Evolutionary conservation across 495 filamentous ascomycete species (phyloP).

Genomic region (Apodospora peruviana): DNA sequence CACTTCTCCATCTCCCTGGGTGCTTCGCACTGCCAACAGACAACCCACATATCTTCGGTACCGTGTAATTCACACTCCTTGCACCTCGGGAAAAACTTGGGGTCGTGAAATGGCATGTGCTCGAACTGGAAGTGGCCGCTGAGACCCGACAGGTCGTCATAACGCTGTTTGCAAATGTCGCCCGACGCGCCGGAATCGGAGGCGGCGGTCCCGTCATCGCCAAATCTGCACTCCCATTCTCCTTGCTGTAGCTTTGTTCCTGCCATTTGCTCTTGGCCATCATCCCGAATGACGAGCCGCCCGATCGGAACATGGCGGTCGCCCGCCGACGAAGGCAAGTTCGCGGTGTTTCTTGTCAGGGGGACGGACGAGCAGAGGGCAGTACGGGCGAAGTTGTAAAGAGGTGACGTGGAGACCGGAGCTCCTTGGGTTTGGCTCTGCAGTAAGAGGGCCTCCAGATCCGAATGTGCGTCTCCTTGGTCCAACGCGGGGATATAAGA

Average conservation of each 20-base stretch:
- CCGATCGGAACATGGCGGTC: slow-evolving; percentile 6
- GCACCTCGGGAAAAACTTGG: slow-evolving; percentile 1
- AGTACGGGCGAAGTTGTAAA: neutral
- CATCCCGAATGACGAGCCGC: neutral
- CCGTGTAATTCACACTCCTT: slow-evolving; percentile 2
- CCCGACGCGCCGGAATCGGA: neutral
- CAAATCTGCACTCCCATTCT: slow-evolving; percentile 9
- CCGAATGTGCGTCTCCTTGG: neutral
- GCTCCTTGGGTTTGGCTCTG: neutral
- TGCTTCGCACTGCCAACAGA: too few relatives aligned
- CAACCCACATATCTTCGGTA: too few relatives aligned
- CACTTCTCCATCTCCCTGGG: slow-evolving; percentile 9
- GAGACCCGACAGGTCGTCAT: neutral
- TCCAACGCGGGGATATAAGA: neutral
- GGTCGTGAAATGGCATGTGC: neutral
- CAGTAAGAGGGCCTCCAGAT: slow-evolving; percentile 1
- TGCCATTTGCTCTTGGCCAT: neutral
- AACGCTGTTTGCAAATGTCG: slow-evolving; percentile 2
- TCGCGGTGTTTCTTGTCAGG: neutral
- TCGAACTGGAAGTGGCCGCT: slow-evolving; percentile 1
- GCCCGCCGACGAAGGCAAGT: neutral
- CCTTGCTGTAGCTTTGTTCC: neutral
- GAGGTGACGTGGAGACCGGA: neutral
- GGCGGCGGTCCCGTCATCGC: neutral
- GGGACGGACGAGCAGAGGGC: neutral